These are phyloP conservation scores for Exophiala dermatitidis DNA, from an alignment of 2,329 filamentous ascomycete genomes.

Conservation along the genomic window DNA sequence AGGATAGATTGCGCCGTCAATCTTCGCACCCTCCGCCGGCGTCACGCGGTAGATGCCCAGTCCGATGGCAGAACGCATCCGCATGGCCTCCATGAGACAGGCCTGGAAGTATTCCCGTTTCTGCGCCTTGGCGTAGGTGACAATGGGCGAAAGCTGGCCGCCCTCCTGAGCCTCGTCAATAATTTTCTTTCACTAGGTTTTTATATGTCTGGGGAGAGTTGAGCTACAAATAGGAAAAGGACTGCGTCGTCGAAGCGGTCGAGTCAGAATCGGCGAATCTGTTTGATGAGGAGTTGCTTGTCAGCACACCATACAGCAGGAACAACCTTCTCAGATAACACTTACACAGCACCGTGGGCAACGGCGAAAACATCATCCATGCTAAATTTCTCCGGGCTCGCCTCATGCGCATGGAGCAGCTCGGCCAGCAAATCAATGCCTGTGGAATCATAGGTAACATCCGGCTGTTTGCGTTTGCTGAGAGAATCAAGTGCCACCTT, in stretches of 20 bases:
- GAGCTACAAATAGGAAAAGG: slow-evolving; percentile 48
- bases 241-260: slow-evolving; percentile 54
- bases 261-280: slow-evolving; percentile 50
- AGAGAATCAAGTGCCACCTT: slow-evolving; percentile 20
- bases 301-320: neutral
- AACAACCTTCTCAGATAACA: neutral
- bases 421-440: slow-evolving; percentile 44
- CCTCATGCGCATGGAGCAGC: slow-evolving; percentile 47
- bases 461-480: slow-evolving; percentile 28
- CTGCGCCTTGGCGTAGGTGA: slow-evolving; percentile 24
- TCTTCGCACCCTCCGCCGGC: slow-evolving; percentile 24
- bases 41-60: slow-evolving; percentile 28
- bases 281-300: neutral
- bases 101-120: slow-evolving; percentile 24
- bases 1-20: slow-evolving; percentile 21
- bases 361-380: slow-evolving; percentile 52
- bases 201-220: slow-evolving; percentile 33
- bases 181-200: slow-evolving; percentile 41
- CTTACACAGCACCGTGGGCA: slow-evolving; percentile 46
- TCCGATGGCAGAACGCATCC: slow-evolving; percentile 27
- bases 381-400: slow-evolving; percentile 43
- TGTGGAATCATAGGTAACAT: slow-evolving; percentile 27
- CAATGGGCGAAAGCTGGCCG: slow-evolving; percentile 20
- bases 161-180: slow-evolving; percentile 22
- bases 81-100: slow-evolving; percentile 25